These are phyloP conservation scores for Eucalyptus sp. DNA, from an alignment of 345 rosid genomes.

Conservation along the genomic window DNA sequence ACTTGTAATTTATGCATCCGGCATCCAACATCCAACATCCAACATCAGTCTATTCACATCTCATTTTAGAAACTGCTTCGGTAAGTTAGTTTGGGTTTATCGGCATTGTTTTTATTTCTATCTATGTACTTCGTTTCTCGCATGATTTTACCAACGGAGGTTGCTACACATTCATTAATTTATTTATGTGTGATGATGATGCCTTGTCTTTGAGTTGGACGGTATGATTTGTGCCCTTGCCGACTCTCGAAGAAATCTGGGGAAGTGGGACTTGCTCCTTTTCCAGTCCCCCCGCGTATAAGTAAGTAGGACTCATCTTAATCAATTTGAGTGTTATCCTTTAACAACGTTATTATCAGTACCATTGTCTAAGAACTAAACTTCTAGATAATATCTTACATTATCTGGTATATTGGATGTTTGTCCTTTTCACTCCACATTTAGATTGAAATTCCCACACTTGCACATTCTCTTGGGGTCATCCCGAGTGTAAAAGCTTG, in stretches of 20 bases:
- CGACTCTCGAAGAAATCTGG: neutral
- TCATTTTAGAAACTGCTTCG: neutral
- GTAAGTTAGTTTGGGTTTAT: neutral
- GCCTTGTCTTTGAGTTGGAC: neutral
- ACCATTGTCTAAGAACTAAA: neutral
- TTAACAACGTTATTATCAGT: neutral
- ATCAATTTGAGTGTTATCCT: neutral
- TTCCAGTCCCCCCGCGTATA: neutral
- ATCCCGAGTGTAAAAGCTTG: neutral
- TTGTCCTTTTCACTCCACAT: neutral
- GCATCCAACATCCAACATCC: neutral
- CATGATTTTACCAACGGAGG: neutral
- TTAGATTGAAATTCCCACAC: neutral
- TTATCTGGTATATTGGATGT: neutral
- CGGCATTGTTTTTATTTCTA: neutral
- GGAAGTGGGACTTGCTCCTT: neutral
- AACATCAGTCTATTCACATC: neutral
- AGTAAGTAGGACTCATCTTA: neutral
- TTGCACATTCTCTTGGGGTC: accelerated
- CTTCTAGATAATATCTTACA: neutral
- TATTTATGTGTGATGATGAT: neutral
- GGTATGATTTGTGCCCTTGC: neutral
- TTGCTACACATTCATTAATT: neutral
- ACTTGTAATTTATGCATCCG: neutral
- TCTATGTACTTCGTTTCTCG: neutral